Evolutionary conservation across 2,329 filamentous ascomycete species (phyloP), one percentile per base, ranked within the genome.

Genomic region (Ramichloridium luteum): DNA sequence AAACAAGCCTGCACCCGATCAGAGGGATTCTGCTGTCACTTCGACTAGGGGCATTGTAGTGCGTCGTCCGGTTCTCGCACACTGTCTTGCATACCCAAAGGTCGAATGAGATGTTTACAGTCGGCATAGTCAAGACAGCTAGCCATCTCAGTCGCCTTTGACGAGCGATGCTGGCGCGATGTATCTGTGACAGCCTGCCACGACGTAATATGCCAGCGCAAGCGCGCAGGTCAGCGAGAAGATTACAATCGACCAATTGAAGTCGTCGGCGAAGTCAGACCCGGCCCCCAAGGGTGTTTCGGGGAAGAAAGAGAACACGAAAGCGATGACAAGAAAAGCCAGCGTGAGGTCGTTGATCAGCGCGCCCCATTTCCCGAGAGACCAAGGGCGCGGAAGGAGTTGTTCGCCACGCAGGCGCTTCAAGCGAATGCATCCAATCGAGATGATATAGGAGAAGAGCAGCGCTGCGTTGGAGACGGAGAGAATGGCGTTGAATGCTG

Each of bases 401-500:
- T 45, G 40, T 27, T 55, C 45, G 8, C 46, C 45, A 10, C 46
- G 42, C 13, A 51, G 39, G 9, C 52, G 35, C 37, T 52, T 51
- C 15, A 54, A 38, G 17, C 50, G 44, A 11, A 56, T 33, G 26
- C 50, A 54, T 32, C 48, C 48, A 15, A 54, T 44, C 9, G 45
- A 50, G 30, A 54, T 38, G 39, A 54, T 48, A 38, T 53, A 54
- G 22, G 47, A 48, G 45, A 54, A 49, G 15, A 51, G 35, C 12
- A 54, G 44, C 2, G 50, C 50, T 12, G 49, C 50, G 29, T 52
- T 53, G 6, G 53, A 51, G 2, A 67, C 53, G 4, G 56, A 58
- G 20, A 58, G 45, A 36, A 63, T 56, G 22, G 53, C 54, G 38
- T 58, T 57, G 43, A 62, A 55, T 4, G 59, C 56, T 5, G 53